phyloP scores from a whole-genome alignment of 108 stramenopile species.

The Nitzschia sp. region DNA sequence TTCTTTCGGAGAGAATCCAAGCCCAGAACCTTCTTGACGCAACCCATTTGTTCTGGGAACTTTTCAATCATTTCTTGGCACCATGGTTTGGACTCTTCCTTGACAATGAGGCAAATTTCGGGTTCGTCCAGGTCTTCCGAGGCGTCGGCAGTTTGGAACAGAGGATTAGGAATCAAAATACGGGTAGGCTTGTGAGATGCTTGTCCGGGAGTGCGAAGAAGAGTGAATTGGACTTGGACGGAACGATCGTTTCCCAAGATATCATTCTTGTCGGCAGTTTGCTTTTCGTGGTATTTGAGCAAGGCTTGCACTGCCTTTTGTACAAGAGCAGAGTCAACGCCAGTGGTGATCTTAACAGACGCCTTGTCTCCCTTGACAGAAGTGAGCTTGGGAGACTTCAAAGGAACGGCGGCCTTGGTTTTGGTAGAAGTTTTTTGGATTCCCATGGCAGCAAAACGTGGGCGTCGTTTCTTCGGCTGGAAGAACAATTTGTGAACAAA shows the following conservation, averaged over 20 bases:
- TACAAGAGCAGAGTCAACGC: conserved; percentile 48
- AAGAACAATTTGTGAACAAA: conserved; percentile 1
- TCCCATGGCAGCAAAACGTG: neutral
- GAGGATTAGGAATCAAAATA: conserved; percentile 71
- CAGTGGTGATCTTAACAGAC: neutral
- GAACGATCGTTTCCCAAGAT: conserved; percentile 61
- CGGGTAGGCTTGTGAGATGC: conserved; percentile 63
- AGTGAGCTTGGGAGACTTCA: conserved; percentile 10
- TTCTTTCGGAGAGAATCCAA: conserved; percentile 80
- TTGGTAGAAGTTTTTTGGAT: neutral
- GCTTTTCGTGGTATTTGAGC: conserved; percentile 69
- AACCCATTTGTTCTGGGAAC: conserved; percentile 71
- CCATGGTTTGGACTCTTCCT: conserved; percentile 76
- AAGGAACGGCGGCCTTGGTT: conserved; percentile 21
- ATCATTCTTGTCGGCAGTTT: conserved; percentile 31
- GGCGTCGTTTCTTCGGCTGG: neutral
- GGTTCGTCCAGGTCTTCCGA: conserved; percentile 51
- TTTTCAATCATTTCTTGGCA: conserved; percentile 75
- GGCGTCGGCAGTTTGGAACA: conserved; percentile 35
- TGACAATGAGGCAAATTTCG: conserved; percentile 90
- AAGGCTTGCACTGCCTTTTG: conserved; percentile 65
- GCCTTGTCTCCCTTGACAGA: conserved; percentile 13
- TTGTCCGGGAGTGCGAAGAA: conserved; percentile 62
- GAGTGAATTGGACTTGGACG: conserved; percentile 74
- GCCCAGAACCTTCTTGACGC: conserved; percentile 82